Evolutionary conservation across 345 rosid species (phyloP).

Genomic region (Xanthoceras sorbifolium): DNA sequence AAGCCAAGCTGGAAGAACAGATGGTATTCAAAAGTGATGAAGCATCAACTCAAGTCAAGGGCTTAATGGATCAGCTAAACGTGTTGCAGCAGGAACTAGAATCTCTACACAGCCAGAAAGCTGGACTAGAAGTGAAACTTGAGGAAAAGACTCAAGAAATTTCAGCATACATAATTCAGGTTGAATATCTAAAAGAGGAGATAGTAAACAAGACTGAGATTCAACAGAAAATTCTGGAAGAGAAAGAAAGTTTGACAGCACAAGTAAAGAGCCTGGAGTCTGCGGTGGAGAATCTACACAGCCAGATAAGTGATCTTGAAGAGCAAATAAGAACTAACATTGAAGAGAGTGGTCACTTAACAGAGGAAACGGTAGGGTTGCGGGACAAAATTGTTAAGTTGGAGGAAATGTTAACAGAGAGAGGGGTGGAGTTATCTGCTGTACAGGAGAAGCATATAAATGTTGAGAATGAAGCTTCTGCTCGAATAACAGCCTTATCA

Average conservation of each 20-base stretch:
- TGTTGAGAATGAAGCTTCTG: conserved; percentile 47
- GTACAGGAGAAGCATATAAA: conserved; percentile 39
- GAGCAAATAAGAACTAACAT: conserved; percentile 40
- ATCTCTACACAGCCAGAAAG: conserved; percentile 52
- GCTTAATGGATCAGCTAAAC: conserved; percentile 52
- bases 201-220: conserved; percentile 34
- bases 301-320: conserved; percentile 51
- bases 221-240: conserved; percentile 43
- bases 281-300: conserved; percentile 44
- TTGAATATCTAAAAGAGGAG: conserved; percentile 47
- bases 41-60: conserved; percentile 48
- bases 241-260: conserved; percentile 45
- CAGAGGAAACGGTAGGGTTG: conserved; percentile 31
- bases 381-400: conserved; percentile 37
- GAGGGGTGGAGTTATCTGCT: conserved; percentile 44
- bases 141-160: conserved; percentile 54
- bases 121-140: conserved; percentile 54
- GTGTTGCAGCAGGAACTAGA: conserved; percentile 53
- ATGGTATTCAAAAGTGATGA: conserved; percentile 50
- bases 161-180: conserved; percentile 47
- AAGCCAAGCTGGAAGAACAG: conserved; percentile 65
- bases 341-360: conserved; percentile 40
- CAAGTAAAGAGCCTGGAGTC: conserved; percentile 36
- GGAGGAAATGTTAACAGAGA: conserved; percentile 42
- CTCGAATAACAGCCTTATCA: conserved; percentile 43